Evolutionary conservation across 805 yeast genomes (phyloP), one percentile per base, ranked within the genome.

Genomic region (Priceomyces haplophilus): DNA sequence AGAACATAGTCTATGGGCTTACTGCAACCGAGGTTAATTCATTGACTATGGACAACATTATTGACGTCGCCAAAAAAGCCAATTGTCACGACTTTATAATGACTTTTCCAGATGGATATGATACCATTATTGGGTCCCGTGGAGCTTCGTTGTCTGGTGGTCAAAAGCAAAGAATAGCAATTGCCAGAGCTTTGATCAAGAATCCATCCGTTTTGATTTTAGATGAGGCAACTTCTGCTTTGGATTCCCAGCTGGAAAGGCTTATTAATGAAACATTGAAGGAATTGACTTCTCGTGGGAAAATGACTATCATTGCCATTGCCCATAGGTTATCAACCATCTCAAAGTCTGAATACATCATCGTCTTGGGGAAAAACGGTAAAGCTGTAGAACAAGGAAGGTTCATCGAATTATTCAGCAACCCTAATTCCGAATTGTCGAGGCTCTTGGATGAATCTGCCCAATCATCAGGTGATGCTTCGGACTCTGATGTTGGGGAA

Each of bases 161-260:
- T 10, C 90, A 84, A 59, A 82, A 83, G 57, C 90, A 84, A 64
- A 73, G 88, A 51, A 69, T 84, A 33, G 89, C 89, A 6, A 81
- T 84, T 61, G 90, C 90, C 0, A 67, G 90, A 48, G 87, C 88
- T 1, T 65, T 84, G 46, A 78, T 83, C 43, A 80, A 85, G 46
- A 72, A 78, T 44, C 90, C 90, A 6, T 68, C 76, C 36, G 70
- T 84, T 16, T 63, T 83, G 50, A 72, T 83, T 3, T 65, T 83
- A 42, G 90, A 83, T 52, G 90, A 83, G 54, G 85, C 85, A 4
- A 80, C 85, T 0, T 78, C 83, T 3, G 85, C 85, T 1, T 62
- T 80, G 29, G 85, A 80, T 54, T 65, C 73, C 17, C 67, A 63
- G 51, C 72, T 74, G 55, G 83, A 80, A 56, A 62, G 64, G 31